These are phyloP conservation scores for Candida neerlandica DNA, from an alignment of 1,139 yeast genomes.

Conservation along the genomic window DNA sequence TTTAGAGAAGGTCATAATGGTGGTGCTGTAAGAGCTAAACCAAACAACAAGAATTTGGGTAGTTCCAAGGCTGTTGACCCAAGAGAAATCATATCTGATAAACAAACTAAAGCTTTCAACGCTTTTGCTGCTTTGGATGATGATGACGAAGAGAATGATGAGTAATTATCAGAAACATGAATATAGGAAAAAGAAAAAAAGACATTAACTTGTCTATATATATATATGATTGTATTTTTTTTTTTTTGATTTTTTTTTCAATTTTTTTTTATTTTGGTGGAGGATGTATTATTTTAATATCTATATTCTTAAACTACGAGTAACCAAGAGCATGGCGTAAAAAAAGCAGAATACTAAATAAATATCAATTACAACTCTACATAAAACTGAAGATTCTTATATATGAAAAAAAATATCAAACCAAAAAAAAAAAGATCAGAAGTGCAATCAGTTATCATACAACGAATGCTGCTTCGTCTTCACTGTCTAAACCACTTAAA, in stretches of 20 bases:
- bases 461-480: slow-evolving; percentile 38
- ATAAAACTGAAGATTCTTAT: neutral
- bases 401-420: neutral
- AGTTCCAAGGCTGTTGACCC: slow-evolving; percentile 74
- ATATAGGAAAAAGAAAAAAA: neutral
- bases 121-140: slow-evolving; percentile 79
- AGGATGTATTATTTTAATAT: slow-evolving; percentile 1
- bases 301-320: neutral
- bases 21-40: slow-evolving; percentile 53
- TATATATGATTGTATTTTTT: slow-evolving; percentile 5
- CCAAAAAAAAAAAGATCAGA: neutral
- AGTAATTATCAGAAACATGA: slow-evolving; percentile 3
- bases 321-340: neutral
- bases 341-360: neutral
- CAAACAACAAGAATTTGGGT: slow-evolving; percentile 73
- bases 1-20: slow-evolving; percentile 50
- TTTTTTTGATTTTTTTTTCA: slow-evolving; percentile 3
- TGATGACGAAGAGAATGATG: slow-evolving; percentile 38
- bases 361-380: slow-evolving; percentile 1
- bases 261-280: neutral
- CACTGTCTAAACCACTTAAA: slow-evolving; percentile 39
- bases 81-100: slow-evolving; percentile 68
- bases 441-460: slow-evolving; percentile 20
- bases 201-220: neutral
- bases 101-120: slow-evolving; percentile 66